Evolutionary conservation across 176 grass and related monocot genomes (phyloP).

Genomic region (Otatea glauca): DNA sequence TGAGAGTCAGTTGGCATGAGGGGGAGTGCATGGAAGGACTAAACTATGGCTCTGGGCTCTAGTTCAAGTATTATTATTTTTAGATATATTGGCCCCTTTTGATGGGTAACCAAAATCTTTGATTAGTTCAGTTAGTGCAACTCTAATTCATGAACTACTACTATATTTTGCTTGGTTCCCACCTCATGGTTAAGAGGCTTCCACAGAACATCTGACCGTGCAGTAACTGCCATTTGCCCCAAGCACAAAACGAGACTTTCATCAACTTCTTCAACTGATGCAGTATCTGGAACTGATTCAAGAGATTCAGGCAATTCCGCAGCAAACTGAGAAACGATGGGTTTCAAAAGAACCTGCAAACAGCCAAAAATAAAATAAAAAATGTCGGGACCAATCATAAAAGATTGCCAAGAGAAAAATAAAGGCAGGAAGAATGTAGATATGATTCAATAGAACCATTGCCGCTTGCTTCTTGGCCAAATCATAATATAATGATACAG

Average conservation of each 20-base stretch:
- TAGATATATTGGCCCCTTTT: not conserved
- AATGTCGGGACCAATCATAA: not conserved
- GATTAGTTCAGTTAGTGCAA: conserved; percentile 4
- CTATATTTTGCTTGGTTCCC: conserved; percentile 23
- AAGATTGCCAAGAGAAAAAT: not conserved
- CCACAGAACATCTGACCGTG: conserved; percentile 83
- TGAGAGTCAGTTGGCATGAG: not conserved
- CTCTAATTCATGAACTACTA: conserved; percentile 9
- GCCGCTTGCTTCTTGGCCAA: not conserved
- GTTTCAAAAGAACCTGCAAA: conserved; percentile 71
- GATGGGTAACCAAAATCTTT: not conserved
- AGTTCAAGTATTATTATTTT: not conserved
- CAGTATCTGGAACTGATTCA: conserved; percentile 45
- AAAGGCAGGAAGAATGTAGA: not conserved
- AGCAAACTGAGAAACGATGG: conserved; percentile 71
- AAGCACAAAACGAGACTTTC: conserved; percentile 75
- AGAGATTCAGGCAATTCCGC: conserved; percentile 57
- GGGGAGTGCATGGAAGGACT: not conserved
- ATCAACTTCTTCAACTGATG: conserved; percentile 77
- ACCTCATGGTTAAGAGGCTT: conserved; percentile 98
- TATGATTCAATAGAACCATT: conserved; percentile 10
- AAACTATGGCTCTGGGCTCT: not conserved
- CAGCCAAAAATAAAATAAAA: not conserved
- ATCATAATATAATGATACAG: not conserved
- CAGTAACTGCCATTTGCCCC: conserved; percentile 93